These are phyloP conservation scores for Balamuthia mandrillaris DNA, from an alignment of 208 protist species.

Conservation along the genomic window DNA sequence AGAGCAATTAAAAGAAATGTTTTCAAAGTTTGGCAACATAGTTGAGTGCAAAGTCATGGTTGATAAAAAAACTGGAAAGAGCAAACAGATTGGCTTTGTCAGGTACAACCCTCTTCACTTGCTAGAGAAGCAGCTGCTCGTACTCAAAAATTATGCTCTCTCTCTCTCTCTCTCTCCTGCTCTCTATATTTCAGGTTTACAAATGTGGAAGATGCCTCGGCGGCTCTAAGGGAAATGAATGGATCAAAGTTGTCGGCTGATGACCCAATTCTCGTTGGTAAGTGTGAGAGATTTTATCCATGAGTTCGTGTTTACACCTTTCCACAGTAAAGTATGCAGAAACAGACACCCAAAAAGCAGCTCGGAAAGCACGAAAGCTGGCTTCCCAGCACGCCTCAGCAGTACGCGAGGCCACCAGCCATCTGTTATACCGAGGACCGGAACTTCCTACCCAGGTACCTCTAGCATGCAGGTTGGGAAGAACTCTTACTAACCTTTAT, in stretches of 20 bases:
- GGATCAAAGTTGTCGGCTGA: neutral
- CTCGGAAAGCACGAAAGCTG: neutral
- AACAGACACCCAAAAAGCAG: neutral
- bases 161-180: neutral
- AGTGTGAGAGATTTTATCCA: neutral
- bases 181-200: neutral
- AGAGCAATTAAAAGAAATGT: slow-evolving; percentile 10
- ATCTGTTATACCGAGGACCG: neutral
- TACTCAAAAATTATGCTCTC: neutral
- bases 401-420: neutral
- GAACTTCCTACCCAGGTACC: neutral
- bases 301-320: neutral
- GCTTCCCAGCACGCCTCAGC: neutral
- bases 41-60: slow-evolving; percentile 12
- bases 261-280: neutral
- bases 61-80: neutral
- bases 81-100: slow-evolving; percentile 12
- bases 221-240: slow-evolving; percentile 12
- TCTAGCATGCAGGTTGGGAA: neutral
- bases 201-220: neutral
- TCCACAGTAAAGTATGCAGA: slow-evolving; percentile 22
- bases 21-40: neutral
- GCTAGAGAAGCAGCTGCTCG: no score
- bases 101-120: neutral
- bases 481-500: neutral